Conservation (phyloP, 441 rosid species). For the Oxalis stricta region DNA sequence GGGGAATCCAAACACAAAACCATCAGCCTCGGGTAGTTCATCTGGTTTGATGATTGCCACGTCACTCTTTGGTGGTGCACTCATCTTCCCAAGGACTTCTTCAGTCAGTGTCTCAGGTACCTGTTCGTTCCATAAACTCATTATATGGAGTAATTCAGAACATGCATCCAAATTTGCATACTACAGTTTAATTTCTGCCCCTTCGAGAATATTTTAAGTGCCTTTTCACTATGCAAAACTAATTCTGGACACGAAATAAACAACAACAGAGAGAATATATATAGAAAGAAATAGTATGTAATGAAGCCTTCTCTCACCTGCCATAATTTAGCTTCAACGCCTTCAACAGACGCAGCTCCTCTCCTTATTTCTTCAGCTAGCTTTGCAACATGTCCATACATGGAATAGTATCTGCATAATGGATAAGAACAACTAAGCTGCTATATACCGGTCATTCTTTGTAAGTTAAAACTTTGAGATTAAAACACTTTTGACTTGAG, state of each 20-base stretch:
- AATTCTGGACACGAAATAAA: slow-evolving; percentile 1
- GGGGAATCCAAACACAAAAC: slow-evolving; percentile 82
- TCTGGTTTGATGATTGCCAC: slow-evolving; percentile 54
- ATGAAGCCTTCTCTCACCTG: slow-evolving; percentile 40
- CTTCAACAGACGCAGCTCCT: slow-evolving; percentile 90
- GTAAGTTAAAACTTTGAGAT: too few relatives aligned
- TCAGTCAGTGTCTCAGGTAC: slow-evolving; percentile 81
- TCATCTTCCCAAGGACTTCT: slow-evolving; percentile 68
- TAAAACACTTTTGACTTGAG: neutral
- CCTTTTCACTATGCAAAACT: too few relatives aligned
- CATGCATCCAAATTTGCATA: too few relatives aligned
- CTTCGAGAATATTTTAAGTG: neutral
- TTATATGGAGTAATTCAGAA: too few relatives aligned
- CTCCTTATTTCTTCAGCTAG: slow-evolving; percentile 82
- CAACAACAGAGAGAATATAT: slow-evolving; percentile 1
- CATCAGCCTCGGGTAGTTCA: slow-evolving; percentile 75
- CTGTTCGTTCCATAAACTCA: slow-evolving; percentile 16
- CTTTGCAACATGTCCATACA: slow-evolving; percentile 92
- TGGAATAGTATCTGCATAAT: slow-evolving; percentile 69
- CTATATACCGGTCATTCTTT: too few relatives aligned
- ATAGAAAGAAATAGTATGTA: neutral
- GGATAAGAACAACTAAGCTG: neutral
- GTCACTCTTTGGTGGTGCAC: slow-evolving; percentile 83
- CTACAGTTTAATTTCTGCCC: neutral
- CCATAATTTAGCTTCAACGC: slow-evolving; percentile 88